Evolutionary conservation across 1,284 basidiomycete genomes (phyloP), one percentile per base, ranked within the genome.

Genomic region (Rhodotorula glutinis): DNA sequence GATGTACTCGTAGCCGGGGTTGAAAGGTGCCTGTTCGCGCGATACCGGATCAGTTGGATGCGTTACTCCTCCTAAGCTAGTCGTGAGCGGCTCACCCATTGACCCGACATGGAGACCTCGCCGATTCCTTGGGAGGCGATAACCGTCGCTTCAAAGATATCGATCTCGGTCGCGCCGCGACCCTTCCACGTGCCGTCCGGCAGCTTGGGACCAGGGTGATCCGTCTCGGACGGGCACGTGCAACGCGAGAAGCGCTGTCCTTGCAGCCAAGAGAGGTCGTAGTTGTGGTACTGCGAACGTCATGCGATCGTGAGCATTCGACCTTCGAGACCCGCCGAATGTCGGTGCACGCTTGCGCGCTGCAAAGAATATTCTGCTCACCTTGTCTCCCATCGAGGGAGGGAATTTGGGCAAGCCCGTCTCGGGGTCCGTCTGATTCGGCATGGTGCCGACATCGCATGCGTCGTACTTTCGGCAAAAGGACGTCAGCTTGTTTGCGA

Each of bases 401-500:
- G 65, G 60, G 33, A 72, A 67, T 0, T 64, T 60, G 4, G 74
- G 72, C 1, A 63, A 41, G 11, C 73, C 71, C 16, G 72, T 74
- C 27, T 63, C 66, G 3, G 70, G 62, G 49, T 75, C 65, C 25
- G 87, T 88, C 78, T 92, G 91, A 74, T 88, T 89, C 86, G 60
- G 84, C 78, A 89, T 86, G 0, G 92, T 95, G 16, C 93, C 95
- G 38, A 90, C 70, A 77, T 88, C 88, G 77, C 57, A 62, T 30
- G 62, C 46, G 17, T 70, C 62, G 53, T 66, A 63, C 56, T 67
- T n/a, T n/a, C n/a, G n/a, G n/a, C n/a, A n/a, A n/a, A n/a, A n/a
- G n/a, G n/a, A n/a, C n/a, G n/a, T n/a, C n/a, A n/a, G n/a, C n/a
- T n/a, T n/a, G n/a, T n/a, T n/a, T n/a, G n/a, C n/a, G n/a, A n/a